Conservation (phyloP, 1,284 basidiomycete species). For the Microbotryum intermedium region DNA sequence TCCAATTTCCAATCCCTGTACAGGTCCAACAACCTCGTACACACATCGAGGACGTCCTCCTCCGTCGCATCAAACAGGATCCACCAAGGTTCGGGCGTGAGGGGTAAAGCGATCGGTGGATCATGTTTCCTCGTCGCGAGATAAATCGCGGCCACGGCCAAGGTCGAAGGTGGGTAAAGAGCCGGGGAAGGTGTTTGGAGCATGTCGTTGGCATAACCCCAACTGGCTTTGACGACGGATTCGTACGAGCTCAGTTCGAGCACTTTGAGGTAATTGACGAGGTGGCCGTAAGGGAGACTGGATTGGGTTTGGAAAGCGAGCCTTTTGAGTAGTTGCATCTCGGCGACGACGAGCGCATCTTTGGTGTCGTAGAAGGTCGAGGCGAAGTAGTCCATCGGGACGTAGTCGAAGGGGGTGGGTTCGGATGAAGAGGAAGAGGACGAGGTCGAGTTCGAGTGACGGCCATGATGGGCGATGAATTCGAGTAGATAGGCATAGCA, state of each 20-base stretch:
- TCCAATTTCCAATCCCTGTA: slow-evolving; percentile 26
- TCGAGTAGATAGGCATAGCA: slow-evolving; percentile 69
- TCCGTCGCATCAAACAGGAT: slow-evolving; percentile 39
- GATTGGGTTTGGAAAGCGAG: slow-evolving; percentile 47
- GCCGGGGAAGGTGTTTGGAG: slow-evolving; percentile 34
- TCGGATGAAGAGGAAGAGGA: slow-evolving; percentile 31
- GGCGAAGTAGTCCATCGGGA: slow-evolving; percentile 76
- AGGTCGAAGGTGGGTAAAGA: slow-evolving; percentile 33
- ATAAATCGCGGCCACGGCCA: slow-evolving; percentile 34
- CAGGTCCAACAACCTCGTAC: slow-evolving; percentile 23
- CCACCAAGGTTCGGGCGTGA: slow-evolving; percentile 41
- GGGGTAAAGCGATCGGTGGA: slow-evolving; percentile 34
- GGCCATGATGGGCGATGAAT: slow-evolving; percentile 8
- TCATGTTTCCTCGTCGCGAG: slow-evolving; percentile 23
- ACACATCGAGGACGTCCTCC: slow-evolving; percentile 28
- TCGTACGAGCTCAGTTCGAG: slow-evolving; percentile 54
- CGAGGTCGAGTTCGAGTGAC: slow-evolving; percentile 21
- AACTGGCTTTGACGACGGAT: slow-evolving; percentile 36
- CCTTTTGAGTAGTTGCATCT: slow-evolving; percentile 96
- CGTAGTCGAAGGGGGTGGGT: slow-evolving; percentile 52
- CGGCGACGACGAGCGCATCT: slow-evolving; percentile 81
- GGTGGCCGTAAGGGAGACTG: slow-evolving; percentile 82
- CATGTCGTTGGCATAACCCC: slow-evolving; percentile 42
- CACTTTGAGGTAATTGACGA: slow-evolving; percentile 89
- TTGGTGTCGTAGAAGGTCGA: slow-evolving; percentile 76